A percentile compares a stretch with the other conserved stretches of the same genome.
phyloP scores from a whole-genome alignment of 352 stramenopile genomes.

The Achlya hypogyna region DNA sequence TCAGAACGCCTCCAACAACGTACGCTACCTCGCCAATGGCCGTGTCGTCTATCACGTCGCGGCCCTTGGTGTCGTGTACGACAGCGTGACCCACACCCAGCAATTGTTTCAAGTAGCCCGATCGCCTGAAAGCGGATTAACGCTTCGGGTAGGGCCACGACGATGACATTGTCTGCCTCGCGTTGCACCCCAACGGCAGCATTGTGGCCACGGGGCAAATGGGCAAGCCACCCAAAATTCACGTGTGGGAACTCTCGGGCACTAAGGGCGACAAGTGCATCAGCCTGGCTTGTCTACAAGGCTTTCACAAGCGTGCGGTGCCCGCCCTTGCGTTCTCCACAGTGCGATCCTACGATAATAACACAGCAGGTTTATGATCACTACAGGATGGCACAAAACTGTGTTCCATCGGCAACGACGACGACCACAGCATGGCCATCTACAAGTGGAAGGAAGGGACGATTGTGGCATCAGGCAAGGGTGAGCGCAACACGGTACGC shows the following conservation, averaged over 20 bases:
- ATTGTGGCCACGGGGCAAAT: constrained; percentile 84
- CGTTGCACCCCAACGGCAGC: constrained; percentile 58
- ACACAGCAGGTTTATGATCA: too few species aligned
- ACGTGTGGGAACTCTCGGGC: constrained; percentile 50
- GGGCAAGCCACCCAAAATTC: constrained; percentile 74
- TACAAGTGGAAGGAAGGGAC: constrained; percentile 61
- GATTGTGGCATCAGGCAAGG: constrained; percentile 41
- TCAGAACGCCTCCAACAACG: constrained; percentile 70
- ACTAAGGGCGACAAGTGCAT: constrained; percentile 23
- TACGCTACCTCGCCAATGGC: constrained; percentile 40
- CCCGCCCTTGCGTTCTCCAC: constrained; percentile 56
- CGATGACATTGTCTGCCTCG: constrained; percentile 80
- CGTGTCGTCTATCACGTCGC: constrained; percentile 74
- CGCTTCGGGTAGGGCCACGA: constrained; percentile 52
- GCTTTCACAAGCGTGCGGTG: constrained; percentile 73
- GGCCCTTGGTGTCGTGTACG: constrained; percentile 61
- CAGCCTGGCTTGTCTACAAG: constrained; percentile 44
- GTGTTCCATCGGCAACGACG: constrained; percentile 61
- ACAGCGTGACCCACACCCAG: constrained; percentile 22
- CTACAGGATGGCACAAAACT: constrained; percentile 51
- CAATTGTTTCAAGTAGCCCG: constrained; percentile 15
- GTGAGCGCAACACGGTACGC: constrained; percentile 42
- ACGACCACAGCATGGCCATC: constrained; percentile 77
- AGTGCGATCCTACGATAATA: background rate
- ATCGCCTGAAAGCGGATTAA: constrained; percentile 31